Conservation (phyloP, 1,139 yeast species). For the Pneumocystis jirovecii region DNA sequence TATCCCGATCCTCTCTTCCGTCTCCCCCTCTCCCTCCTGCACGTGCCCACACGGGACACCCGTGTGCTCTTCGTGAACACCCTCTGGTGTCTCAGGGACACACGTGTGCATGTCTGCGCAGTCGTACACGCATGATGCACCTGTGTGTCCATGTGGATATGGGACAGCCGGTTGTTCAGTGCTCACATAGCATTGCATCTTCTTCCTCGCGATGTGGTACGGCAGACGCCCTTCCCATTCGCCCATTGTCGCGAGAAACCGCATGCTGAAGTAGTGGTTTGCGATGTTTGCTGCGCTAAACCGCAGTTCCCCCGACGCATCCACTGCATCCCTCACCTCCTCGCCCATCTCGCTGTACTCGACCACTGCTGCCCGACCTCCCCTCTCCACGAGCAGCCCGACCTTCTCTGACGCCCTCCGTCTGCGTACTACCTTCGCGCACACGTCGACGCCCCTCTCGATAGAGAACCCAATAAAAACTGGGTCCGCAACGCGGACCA, state of each 20-base stretch:
- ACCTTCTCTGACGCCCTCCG: conserved; percentile 77
- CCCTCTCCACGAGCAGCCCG: conserved; percentile 67
- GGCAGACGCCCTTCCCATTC: conserved; percentile 68
- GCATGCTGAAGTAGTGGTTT: conserved; percentile 84
- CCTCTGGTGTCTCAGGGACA: conserved; percentile 56
- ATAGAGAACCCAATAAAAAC: conserved; percentile 78
- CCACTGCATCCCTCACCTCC: conserved; percentile 42
- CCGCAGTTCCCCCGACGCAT: conserved; percentile 35
- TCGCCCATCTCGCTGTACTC: conserved; percentile 83
- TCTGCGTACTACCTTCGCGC: conserved; percentile 91
- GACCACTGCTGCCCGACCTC: conserved; percentile 81
- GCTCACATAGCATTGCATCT: conserved; percentile 44
- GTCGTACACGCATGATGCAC: too few species aligned
- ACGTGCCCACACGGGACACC: too few species aligned
- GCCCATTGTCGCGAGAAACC: conserved; percentile 46
- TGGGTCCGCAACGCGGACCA: conserved; percentile 93
- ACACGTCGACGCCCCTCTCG: conserved; percentile 46
- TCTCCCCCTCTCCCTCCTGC: too few species aligned
- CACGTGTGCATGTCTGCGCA: too few species aligned
- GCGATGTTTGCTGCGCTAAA: conserved; percentile 94
- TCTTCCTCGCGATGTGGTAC: conserved; percentile 86
- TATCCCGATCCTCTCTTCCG: conserved; percentile 36
- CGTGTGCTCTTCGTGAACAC: too few species aligned
- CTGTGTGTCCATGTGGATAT: too few species aligned
- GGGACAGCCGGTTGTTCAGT: too few species aligned